These are phyloP conservation scores for Neofusicoccum sp. DNA, from an alignment of 2,329 filamentous ascomycete genomes.

Conservation along the genomic window DNA sequence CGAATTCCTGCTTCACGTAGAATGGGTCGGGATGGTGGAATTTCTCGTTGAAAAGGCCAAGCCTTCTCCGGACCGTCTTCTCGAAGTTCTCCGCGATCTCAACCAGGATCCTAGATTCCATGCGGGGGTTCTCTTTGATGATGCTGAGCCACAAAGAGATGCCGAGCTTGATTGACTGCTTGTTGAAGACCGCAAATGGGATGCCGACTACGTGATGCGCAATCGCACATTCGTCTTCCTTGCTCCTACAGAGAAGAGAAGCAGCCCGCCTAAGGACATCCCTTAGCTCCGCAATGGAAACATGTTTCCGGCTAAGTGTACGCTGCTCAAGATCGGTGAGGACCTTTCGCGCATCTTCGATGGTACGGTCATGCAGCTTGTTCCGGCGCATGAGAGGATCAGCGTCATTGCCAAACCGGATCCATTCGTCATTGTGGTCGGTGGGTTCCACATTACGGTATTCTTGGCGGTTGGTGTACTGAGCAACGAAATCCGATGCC, in stretches of 20 bases:
- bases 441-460: constrained; percentile 84
- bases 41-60: constrained; percentile 77
- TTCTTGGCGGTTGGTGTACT: constrained; percentile 95
- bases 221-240: constrained; percentile 74
- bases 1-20: constrained; percentile 87
- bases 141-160: constrained; percentile 96
- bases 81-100: constrained; percentile 94
- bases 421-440: constrained; percentile 68
- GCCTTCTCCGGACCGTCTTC: constrained; percentile 71
- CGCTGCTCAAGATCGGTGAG: constrained; percentile 74
- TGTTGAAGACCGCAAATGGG: constrained; percentile 90
- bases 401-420: constrained; percentile 56
- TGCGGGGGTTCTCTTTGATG: constrained; percentile 89
- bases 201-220: constrained; percentile 88
- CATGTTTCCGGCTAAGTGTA: constrained; percentile 67
- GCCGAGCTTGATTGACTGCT: constrained; percentile 92
- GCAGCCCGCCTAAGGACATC: constrained; percentile 84
- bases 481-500: constrained; percentile 92
- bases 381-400: constrained; percentile 23
- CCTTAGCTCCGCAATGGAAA: constrained; percentile 74
- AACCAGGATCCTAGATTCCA: constrained; percentile 82
- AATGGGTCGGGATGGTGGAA: constrained; percentile 73
- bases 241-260: constrained; percentile 78
- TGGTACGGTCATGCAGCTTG: constrained; percentile 44
- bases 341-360: constrained; percentile 56